A percentile compares a stretch with the other conserved stretches of the same genome.
phyloP scores from a whole-genome alignment of 495 filamentous ascomycete genomes.

The Zalerion maritima region DNA sequence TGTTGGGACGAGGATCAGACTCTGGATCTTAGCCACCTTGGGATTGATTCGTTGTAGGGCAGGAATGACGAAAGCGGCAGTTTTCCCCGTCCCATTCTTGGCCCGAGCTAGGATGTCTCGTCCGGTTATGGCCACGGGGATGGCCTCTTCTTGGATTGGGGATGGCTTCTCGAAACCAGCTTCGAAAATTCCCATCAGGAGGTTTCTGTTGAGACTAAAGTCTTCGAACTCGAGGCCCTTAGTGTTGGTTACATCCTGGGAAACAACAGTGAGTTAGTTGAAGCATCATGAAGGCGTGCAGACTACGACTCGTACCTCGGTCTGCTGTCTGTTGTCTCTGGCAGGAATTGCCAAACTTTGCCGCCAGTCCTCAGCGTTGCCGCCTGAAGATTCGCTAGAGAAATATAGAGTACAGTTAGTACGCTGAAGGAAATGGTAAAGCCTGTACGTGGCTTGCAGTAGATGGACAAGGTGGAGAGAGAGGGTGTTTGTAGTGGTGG shows the following conservation, averaged over 20 bases:
- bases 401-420: too few species aligned
- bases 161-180: constrained; percentile 98
- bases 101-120: constrained; percentile 91
- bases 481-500: too few species aligned
- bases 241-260: constrained; percentile 87
- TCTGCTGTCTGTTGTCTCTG: constrained; percentile 82
- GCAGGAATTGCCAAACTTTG: constrained; percentile 59
- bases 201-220: constrained; percentile 80
- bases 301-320: constrained; percentile 79
- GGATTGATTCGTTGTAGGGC: constrained; percentile 91
- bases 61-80: constrained; percentile 92
- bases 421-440: too few species aligned
- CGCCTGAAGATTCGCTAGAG: constrained; percentile 53
- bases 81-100: constrained; percentile 98
- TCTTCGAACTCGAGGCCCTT: constrained; percentile 97
- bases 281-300: constrained; percentile 10
- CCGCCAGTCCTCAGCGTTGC: constrained; percentile 71
- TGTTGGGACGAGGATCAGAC: constrained; percentile 89
- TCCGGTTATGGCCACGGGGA: constrained; percentile 88
- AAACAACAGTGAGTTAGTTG: constrained; percentile 4
- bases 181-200: constrained; percentile 98
- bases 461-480: too few species aligned
- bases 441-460: too few species aligned
- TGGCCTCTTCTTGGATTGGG: constrained; percentile 97
- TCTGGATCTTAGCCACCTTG: constrained; percentile 87